Conservation (phyloP, 2,329 filamentous ascomycete genomes). For the Botryotinia calthae region DNA sequence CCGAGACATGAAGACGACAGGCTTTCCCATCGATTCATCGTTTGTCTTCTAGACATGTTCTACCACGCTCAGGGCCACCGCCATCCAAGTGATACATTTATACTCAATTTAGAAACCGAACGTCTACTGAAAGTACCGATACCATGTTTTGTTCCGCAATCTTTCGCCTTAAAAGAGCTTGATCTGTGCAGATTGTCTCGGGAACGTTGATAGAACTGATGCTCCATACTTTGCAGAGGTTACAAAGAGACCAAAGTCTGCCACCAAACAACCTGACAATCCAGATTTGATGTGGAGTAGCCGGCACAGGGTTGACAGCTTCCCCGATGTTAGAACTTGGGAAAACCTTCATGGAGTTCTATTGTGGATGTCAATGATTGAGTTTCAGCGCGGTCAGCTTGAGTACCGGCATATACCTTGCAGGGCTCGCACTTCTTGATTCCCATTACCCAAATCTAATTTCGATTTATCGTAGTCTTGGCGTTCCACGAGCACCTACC, state of each 20-base stretch:
- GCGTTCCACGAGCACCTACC: constrained; percentile 3
- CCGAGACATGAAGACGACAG: constrained; percentile 10
- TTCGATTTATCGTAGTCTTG: constrained; percentile 12
- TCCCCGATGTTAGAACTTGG: constrained; percentile 1
- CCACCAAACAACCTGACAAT: not conserved
- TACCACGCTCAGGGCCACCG: not conserved
- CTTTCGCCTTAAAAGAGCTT: not conserved
- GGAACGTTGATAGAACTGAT: not conserved
- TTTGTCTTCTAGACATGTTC: not conserved
- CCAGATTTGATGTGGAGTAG: constrained; percentile 3
- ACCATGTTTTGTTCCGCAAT: not conserved
- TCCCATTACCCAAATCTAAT: constrained; percentile 14
- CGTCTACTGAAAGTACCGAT: constrained; percentile 4
- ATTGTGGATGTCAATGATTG: not conserved
- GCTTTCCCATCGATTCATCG: not conserved
- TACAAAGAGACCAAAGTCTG: not conserved
- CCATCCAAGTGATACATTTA: not conserved
- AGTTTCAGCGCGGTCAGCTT: not conserved
- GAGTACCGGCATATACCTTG: constrained; percentile 15
- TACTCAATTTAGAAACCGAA: not conserved
- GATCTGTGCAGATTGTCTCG: constrained; percentile 5
- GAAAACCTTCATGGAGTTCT: constrained; percentile 3
- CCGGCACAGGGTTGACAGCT: not conserved
- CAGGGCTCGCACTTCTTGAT: constrained; percentile 8
- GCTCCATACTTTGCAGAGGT: not conserved